Base-by-base conservation (phyloP, 2,329 filamentous ascomycete species). In the Botryotinia narcissicola region DNA sequence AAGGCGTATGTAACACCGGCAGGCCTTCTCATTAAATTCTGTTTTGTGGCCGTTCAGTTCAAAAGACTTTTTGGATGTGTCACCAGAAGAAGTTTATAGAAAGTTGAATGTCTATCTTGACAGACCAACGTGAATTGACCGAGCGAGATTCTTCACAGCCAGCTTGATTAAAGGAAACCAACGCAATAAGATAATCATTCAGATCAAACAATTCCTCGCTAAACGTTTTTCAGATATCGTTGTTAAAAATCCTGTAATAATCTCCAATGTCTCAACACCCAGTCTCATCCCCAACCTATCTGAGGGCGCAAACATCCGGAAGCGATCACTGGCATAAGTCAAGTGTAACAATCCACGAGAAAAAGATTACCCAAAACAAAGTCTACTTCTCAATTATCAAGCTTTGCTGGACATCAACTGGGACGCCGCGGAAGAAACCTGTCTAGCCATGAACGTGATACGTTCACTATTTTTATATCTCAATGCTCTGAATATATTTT, bases 1-100 rank as follows among this genome's bases (percentile, higher is more conserved):
- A 0, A 5, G 10, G 0, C 8, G 1, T 44, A 32, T 20, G 44
- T 29, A 32, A 3, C 10, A 51, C 10, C 46, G 46, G 22, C 4
- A 25, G 4, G 2, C 4, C 22, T 51, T n/a, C 48, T n/a, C 22
- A n/a, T 51, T 14, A 5, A 51, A 51, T 51, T 12, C 4, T 51
- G 12, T 2, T 14, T n/a, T n/a, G 25, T n/a, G 48, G 10, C 25
- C 48, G 8, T 51, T 8, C 12, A n/a, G 4, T 14, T n/a, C 22
- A 25, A n/a, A 51, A 51, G 10, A n/a, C 48, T n/a, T 5, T n/a
- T 25, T 10, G 4, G 10, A n/a, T 4, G 22, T 51, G 48, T 51
- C 25, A n/a, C 14, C 4, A 3, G 22, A n/a, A n/a, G 48, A 51
- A 51, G 12, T 51, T n/a, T 1, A 14, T 25, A n/a, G 10, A 51